Evolutionary conservation across 169 alveolate genomes (phyloP).

Genomic region (Blepharisma undulans): DNA sequence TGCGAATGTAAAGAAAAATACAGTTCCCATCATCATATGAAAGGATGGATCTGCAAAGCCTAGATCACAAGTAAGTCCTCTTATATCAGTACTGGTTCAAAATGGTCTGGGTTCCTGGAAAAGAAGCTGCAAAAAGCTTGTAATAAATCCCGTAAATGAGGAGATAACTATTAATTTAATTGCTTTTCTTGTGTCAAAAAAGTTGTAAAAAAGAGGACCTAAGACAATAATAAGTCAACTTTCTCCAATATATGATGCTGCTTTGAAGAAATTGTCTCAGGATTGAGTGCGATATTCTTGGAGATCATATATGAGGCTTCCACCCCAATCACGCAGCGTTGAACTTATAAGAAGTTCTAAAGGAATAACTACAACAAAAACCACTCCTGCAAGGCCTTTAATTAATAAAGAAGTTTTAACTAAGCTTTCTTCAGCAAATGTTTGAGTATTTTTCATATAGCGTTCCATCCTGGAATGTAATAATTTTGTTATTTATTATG

Average conservation of each 20-base stretch:
- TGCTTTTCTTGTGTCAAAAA: slow-evolving; percentile 22
- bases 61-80: background rate
- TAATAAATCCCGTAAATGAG: background rate
- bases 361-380: slow-evolving; percentile 6
- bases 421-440: background rate
- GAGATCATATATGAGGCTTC: background rate
- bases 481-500: background rate
- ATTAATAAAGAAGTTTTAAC: background rate
- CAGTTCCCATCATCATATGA: slow-evolving; percentile 15
- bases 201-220: slow-evolving; percentile 8
- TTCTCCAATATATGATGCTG: background rate
- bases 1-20: background rate
- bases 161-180: slow-evolving; percentile 5
- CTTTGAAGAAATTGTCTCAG: background rate
- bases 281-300: slow-evolving; percentile 1
- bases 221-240: background rate
- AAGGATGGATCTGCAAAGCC: slow-evolving; percentile 26
- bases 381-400: background rate
- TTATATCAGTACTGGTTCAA: background rate
- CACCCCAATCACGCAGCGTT: background rate
- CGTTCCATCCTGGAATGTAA: background rate
- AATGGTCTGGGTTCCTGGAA: slow-evolving; percentile 38
- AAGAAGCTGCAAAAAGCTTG: slow-evolving; percentile 17
- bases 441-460: background rate
- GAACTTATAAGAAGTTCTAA: background rate